These are phyloP conservation scores for Skeletonema grethae DNA, from an alignment of 108 stramenopile species.

Conservation along the genomic window DNA sequence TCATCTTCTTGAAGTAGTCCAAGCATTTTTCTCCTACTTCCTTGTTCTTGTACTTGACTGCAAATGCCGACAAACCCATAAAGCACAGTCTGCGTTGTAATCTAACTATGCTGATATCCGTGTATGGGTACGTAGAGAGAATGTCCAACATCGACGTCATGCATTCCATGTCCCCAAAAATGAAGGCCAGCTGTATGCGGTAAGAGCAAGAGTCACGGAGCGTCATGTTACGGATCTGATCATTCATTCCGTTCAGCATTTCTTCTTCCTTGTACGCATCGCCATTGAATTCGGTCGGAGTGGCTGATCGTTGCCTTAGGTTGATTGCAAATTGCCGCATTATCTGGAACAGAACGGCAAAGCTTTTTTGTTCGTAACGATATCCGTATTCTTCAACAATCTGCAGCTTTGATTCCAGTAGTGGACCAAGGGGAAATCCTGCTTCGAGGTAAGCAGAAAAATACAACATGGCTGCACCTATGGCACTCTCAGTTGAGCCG, in stretches of 20 bases:
- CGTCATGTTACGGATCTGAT: neutral
- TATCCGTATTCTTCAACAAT: conserved; percentile 25
- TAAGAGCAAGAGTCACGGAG: conserved; percentile 6
- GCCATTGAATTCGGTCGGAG: conserved; percentile 1
- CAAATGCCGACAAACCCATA: conserved; percentile 3
- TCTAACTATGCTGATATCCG: neutral
- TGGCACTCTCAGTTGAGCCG: conserved; percentile 23
- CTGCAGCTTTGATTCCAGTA: conserved; percentile 27
- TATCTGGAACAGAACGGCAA: conserved; percentile 1
- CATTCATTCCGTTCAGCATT: conserved; percentile 1
- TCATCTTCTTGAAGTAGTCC: conserved; percentile 17
- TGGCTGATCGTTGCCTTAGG: conserved; percentile 1
- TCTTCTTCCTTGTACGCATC: conserved; percentile 6
- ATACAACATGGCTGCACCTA: conserved; percentile 15
- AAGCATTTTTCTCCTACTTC: conserved; percentile 17
- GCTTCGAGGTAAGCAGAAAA: conserved; percentile 3
- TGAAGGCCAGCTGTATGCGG: neutral
- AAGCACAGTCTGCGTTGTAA: conserved; percentile 2
- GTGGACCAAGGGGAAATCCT: conserved; percentile 20
- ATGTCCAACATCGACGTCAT: conserved; percentile 1
- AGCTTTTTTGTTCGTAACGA: neutral
- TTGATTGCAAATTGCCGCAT: conserved; percentile 3
- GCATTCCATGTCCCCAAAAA: neutral
- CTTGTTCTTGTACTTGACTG: conserved; percentile 12
- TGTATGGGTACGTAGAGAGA: neutral